Percentiles rank a stretch among this genome's conserved stretches.
phyloP scores from a whole-genome alignment of 495 filamentous ascomycete species.

The Jackrogersella minutella region DNA sequence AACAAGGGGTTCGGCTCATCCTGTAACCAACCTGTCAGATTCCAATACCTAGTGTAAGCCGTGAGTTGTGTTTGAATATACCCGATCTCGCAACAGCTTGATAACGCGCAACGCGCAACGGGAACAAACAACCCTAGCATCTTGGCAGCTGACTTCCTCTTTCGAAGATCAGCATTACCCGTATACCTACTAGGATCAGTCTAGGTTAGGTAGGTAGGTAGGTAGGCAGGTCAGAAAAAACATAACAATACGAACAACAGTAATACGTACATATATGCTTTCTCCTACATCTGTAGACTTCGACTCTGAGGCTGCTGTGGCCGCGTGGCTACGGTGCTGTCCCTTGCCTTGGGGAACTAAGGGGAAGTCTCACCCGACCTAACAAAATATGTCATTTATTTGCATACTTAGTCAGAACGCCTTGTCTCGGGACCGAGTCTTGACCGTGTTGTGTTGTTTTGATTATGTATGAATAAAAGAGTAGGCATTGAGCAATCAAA shows the following conservation, averaged over 20 bases:
- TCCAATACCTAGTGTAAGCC: constrained; percentile 34
- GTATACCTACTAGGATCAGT: constrained; percentile 16
- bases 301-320: constrained; percentile 20
- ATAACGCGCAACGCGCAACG: constrained; percentile 34
- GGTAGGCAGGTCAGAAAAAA: constrained; percentile 26
- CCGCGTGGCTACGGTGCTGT: constrained; percentile 27
- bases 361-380: constrained; percentile 5
- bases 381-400: constrained; percentile 8
- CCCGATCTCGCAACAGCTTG: constrained; percentile 35
- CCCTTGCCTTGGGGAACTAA: constrained; percentile 21
- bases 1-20: constrained; percentile 26
- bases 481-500: constrained; percentile 2
- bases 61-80: constrained; percentile 21
- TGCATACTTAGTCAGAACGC: constrained; percentile 24
- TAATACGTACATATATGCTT: constrained; percentile 28
- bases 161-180: constrained; percentile 32
- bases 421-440: constrained; percentile 38
- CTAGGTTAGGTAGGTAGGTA: constrained; percentile 29
- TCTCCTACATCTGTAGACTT: neutral
- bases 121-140: constrained; percentile 42
- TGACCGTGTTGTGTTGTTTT: constrained; percentile 14
- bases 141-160: constrained; percentile 48
- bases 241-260: constrained; percentile 43
- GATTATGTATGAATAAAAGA: constrained; percentile 22
- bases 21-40: constrained; percentile 36